Conservation (phyloP, 2,329 filamentous ascomycete species). For the Colletotrichum endophyticum region DNA sequence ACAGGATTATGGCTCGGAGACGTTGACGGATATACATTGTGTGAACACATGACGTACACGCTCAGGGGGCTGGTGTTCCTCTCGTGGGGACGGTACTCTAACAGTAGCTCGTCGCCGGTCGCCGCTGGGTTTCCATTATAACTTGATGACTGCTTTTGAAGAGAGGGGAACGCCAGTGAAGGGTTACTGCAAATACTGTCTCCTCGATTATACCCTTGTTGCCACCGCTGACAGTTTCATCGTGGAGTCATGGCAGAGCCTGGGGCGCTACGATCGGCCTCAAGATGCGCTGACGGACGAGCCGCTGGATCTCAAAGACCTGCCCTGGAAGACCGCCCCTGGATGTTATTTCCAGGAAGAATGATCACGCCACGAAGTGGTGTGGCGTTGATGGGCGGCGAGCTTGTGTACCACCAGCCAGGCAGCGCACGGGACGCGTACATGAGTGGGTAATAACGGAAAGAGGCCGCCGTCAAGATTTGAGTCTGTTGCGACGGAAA, state of each 20-base stretch:
- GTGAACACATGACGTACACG: not conserved
- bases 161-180: not conserved
- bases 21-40: not conserved
- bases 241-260: not conserved
- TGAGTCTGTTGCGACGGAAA: not conserved
- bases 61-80: not conserved
- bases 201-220: not conserved
- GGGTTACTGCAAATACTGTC: not conserved
- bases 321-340: not conserved
- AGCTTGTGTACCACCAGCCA: not conserved
- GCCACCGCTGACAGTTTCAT: not conserved
- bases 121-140: not conserved
- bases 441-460: not conserved
- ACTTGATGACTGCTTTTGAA: not conserved
- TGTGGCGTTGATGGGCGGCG: not conserved
- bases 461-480: not conserved
- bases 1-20: not conserved
- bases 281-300: not conserved
- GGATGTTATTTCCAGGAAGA: rapidly evolving
- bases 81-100: not conserved
- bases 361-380: not conserved
- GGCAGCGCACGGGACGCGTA: not conserved
- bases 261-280: not conserved
- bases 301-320: not conserved
- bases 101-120: too few relatives aligned